Conservation (phyloP, 2,329 filamentous ascomycete species). For the Tolypocladium inflatum region DNA sequence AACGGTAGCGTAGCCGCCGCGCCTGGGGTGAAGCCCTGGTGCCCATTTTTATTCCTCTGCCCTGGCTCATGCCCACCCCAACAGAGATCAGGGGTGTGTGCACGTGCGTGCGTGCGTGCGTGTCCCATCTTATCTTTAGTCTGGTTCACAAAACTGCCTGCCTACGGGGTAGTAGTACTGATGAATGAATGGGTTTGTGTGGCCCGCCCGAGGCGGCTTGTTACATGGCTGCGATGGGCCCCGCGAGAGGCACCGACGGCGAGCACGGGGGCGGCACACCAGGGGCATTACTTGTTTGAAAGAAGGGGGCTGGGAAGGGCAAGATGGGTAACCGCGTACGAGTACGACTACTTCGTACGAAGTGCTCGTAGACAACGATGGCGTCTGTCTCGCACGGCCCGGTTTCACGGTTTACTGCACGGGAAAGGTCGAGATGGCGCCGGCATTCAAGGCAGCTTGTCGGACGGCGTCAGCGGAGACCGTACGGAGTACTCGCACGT, state of each 20-base stretch:
- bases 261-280: not conserved
- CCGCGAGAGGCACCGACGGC: not conserved
- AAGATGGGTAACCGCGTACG: not conserved
- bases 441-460: not conserved
- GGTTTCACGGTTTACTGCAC: not conserved
- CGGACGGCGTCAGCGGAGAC: not conserved
- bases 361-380: too few relatives aligned
- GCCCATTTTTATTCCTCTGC: not conserved
- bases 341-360: too few relatives aligned
- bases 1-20: not conserved
- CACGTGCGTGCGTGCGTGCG: not conserved
- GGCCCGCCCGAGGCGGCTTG: not conserved
- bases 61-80: not conserved
- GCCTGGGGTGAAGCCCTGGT: not conserved
- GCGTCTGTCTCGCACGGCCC: not conserved
- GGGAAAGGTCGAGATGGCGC: conserved; percentile 1
- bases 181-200: not conserved
- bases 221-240: not conserved
- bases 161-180: not conserved
- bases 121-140: not conserved
- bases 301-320: not conserved
- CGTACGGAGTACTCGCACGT: not conserved
- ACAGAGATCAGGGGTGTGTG: not conserved
- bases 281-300: not conserved
- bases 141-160: not conserved